Base-by-base conservation (phyloP, 1,139 yeast genomes). In the Diutina siamensis region DNA sequence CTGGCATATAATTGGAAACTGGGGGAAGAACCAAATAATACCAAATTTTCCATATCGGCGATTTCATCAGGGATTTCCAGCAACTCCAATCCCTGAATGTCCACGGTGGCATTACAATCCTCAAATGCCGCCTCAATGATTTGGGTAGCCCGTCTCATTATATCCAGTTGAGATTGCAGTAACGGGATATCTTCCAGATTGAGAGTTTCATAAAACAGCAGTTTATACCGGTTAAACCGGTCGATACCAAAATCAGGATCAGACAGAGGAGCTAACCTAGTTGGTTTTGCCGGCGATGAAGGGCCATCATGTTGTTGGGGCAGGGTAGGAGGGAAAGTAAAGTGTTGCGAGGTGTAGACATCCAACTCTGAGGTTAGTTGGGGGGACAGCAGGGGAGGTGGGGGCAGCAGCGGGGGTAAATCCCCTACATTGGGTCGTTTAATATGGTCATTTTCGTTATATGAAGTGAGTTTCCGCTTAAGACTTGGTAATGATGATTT, bases 21-120 rank as follows among this genome's bases (percentile, higher is more conserved):
- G 8, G 67, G 56, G 1, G 61, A 63, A 13, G 66, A 65, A 22
- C 58, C 59, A 49, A 65, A 62, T 10, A 67, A 57, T 8, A 76
- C 74, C 52, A 77, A 60, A 47, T 76, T 67, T 50, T 67, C 65
- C 51, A 79, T 60, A 53, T 80, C 86, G 27, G 64, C 68, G 45
- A 79, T 65, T 47, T 76, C 81, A 42, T 67, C 71, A 0, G 87
- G 85, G 2, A 80, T 58, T 4, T 64, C 61, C 5, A 57, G 59
- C 41, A 79, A 57, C 0, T 64, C 65, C 52, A 72, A 54, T 17
- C 63, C 57, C 45, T 75, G 78, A 34, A 79, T 54, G 45, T 66
- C 61, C 3, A 78, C 59, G 22, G 56, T 59, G 0, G 72, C 60
- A 36, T 52, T 52, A 44, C 64, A 60, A 44, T 68, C 66, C 50